phyloP scores from a whole-genome alignment of 352 stramenopile genomes.

The Elongisporangium prolatum region DNA sequence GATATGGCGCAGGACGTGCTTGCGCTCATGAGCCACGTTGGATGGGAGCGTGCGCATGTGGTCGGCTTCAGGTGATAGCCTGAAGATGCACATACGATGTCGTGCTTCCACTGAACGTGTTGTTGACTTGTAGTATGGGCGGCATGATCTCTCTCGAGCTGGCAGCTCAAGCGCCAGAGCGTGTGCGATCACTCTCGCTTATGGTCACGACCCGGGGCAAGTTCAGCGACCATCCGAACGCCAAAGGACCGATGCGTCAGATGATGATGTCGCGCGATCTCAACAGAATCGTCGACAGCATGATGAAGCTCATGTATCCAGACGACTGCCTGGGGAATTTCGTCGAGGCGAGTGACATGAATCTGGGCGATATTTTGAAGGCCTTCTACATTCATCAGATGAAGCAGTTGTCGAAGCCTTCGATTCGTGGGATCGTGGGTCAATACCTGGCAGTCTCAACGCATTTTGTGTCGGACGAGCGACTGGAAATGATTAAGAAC shows the following conservation, averaged over 20 bases:
- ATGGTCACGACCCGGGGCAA: constrained; percentile 33
- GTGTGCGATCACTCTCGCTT: constrained; percentile 32
- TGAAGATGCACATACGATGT: too few species aligned
- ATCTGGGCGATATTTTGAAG: constrained; percentile 25
- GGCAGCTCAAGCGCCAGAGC: constrained; percentile 17
- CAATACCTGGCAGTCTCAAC: constrained; percentile 41
- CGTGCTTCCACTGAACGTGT: too few species aligned
- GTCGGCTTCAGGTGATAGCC: constrained; percentile 22
- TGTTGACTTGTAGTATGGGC: constrained; percentile 19
- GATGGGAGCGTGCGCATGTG: constrained; percentile 34
- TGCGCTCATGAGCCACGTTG: constrained; percentile 30
- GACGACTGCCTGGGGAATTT: constrained; percentile 22
- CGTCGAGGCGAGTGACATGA: constrained; percentile 22
- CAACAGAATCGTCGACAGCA: constrained; percentile 19
- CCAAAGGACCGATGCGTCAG: constrained; percentile 17
- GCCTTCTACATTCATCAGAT: constrained; percentile 30
- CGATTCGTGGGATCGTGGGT: constrained; percentile 26
- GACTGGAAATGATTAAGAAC: constrained; percentile 19
- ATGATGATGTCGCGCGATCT: constrained; percentile 30
- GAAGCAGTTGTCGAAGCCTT: constrained; percentile 12
- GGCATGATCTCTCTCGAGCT: constrained; percentile 47
- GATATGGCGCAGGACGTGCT: constrained; percentile 45
- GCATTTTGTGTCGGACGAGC: constrained; percentile 35
- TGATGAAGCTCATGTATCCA: constrained; percentile 35
- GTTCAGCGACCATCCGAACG: constrained; percentile 21